Conservation (phyloP, 108 stramenopile genomes). For the Epithemia pelagica region DNA sequence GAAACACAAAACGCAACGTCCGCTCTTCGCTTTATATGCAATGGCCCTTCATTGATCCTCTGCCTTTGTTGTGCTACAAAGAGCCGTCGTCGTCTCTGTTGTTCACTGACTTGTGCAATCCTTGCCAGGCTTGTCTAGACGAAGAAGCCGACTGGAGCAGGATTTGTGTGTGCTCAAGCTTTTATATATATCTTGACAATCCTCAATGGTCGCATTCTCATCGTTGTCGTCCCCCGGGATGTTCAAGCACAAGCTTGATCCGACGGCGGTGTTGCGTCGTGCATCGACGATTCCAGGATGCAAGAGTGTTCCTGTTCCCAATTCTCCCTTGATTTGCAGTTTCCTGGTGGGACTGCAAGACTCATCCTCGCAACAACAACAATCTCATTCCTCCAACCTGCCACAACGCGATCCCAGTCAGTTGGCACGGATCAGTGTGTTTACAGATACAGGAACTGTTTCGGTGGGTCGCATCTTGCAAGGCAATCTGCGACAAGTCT, state of each 20-base stretch:
- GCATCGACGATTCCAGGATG: conserved; percentile 26
- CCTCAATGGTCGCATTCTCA: no score
- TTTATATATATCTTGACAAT: no score
- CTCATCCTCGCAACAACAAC: conserved; percentile 5
- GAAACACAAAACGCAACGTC: no score
- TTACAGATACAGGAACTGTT: conserved; percentile 55
- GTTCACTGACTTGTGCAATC: no score
- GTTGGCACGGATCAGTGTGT: conserved; percentile 58
- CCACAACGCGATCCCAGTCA: not conserved
- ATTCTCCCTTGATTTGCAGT: conserved; percentile 10
- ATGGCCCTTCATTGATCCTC: no score
- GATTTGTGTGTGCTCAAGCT: no score
- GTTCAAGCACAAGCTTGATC: conserved; percentile 1
- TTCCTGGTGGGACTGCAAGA: conserved; percentile 23
- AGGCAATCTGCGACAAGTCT: conserved; percentile 36
- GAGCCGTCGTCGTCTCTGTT: no score
- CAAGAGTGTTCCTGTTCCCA: conserved; percentile 12
- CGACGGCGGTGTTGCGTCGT: conserved; percentile 11
- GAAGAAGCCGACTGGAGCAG: no score
- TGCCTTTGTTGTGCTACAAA: no score
- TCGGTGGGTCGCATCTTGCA: conserved; percentile 43
- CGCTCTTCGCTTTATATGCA: no score
- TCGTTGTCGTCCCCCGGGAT: no score
- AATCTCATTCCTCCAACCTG: not conserved
- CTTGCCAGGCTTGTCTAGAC: no score